These are phyloP conservation scores for Triticum urartu DNA, from an alignment of 176 grass and related monocot genomes.

Conservation along the genomic window DNA sequence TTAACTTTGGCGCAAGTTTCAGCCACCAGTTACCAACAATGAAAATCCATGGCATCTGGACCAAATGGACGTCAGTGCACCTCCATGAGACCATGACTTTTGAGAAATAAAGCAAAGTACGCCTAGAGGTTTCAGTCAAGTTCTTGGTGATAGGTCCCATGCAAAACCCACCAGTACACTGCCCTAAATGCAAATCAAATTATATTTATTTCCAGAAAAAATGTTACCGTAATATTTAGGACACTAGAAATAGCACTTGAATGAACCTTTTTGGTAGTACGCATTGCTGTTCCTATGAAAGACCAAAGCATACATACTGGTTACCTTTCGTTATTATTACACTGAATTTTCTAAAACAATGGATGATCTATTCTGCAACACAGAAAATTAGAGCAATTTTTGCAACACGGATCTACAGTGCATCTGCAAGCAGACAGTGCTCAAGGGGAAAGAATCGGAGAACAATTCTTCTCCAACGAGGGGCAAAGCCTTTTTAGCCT, in stretches of 20 bases:
- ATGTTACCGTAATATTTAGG: not conserved
- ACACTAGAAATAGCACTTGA: not conserved
- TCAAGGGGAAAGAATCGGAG: not conserved
- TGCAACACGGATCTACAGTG: not conserved
- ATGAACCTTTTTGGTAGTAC: not conserved
- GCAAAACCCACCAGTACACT: not conserved
- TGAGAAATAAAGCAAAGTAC: not conserved
- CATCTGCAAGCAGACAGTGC: not conserved
- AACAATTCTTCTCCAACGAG: not conserved
- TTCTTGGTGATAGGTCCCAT: not conserved
- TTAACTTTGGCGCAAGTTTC: not conserved
- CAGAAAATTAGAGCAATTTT: not conserved
- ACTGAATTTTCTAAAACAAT: not conserved
- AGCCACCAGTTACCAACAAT: not conserved
- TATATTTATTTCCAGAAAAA: not conserved
- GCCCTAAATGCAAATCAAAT: not conserved
- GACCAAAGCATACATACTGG: not conserved
- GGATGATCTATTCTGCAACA: not conserved
- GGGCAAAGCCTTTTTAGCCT: constrained; percentile 7
- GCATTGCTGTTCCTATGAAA: not conserved
- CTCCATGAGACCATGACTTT: not conserved
- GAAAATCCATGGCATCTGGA: not conserved
- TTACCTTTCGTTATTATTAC: not conserved
- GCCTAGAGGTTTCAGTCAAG: not conserved
- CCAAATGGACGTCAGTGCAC: not conserved